Base-by-base conservation (phyloP, 2,329 filamentous ascomycete species). In the Talaromyces amestolkiae region DNA sequence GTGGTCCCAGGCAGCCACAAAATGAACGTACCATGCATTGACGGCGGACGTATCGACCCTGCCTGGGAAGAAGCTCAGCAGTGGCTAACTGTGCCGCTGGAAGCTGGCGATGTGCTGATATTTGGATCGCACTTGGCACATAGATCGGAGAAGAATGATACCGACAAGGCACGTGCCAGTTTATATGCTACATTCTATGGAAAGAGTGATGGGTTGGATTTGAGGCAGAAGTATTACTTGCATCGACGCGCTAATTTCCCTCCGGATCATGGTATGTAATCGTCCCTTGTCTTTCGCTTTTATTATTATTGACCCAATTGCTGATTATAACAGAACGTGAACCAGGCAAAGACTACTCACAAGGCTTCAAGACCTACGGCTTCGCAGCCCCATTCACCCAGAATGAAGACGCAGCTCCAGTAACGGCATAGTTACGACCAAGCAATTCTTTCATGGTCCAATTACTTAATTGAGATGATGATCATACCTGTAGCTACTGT, bases 41-140 rank as follows among this genome's bases (percentile, higher is more conserved):
- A 70, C 4, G 72, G 72, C 31, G 75, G 75, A 1, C 74, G 72
- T 41, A 76, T 77, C 47, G 70, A 70, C 17, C 63, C 70, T 9
- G 66, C 65, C 13, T 77, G 75, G 76, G 72, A 75, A 43, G 56
- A 68, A 15, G 58, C 64, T 9, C 74, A 76, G n/a, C 67, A 71
- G 54, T 77, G 76, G 76, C 58, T 70, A 2, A 66, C 70, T 3
- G 69, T 77, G 1, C 72, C 75, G 5, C 70, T 77, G 24, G 69
- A 74, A 60, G 65, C 72, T 7, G 72, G 75, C 13, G 71, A 76
- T 41, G 67, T 76, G 43, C 65, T 77, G 10, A 68, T 77, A 7
- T 77, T 77, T 60, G 75, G 75, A 8, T 75, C 73, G 4, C 73
- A 75, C 56, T 71, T 77, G 17, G 75, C 75, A 11, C 74, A 77